A percentile compares a stretch with the other conserved stretches of the same genome.
phyloP scores from a whole-genome alignment of 2,329 filamentous ascomycete genomes.

The Aspergillus pseudoglaucus region DNA sequence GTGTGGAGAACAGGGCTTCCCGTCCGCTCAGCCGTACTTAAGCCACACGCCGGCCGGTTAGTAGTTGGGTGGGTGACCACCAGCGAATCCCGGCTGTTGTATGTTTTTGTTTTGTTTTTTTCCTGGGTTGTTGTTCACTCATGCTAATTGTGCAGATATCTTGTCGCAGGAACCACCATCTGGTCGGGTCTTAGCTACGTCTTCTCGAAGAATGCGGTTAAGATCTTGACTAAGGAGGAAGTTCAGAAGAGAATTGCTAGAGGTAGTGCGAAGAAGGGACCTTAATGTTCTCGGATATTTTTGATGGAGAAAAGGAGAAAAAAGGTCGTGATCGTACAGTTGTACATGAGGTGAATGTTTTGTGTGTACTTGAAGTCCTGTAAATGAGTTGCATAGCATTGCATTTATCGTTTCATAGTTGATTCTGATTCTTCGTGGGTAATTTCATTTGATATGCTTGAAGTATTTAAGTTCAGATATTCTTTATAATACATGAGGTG shows the following conservation, averaged over 20 bases:
- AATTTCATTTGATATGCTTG: no score
- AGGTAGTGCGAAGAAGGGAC: conserved; percentile 22
- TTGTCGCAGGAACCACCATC: conserved; percentile 81
- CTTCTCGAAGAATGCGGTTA: conserved; percentile 84
- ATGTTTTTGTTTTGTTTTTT: conserved; percentile 35
- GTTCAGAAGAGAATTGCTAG: conserved; percentile 30
- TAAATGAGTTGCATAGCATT: no score
- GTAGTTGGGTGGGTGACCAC: conserved; percentile 46
- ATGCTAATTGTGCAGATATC: conserved; percentile 51
- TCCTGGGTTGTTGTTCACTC: conserved; percentile 1
- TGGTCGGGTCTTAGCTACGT: conserved; percentile 94
- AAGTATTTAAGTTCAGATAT: no score
- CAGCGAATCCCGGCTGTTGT: conserved; percentile 43
- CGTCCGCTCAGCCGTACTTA: conserved; percentile 45
- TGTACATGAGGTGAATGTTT: no score
- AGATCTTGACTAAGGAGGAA: conserved; percentile 58
- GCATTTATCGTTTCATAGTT: no score
- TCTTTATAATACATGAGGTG: not conserved
- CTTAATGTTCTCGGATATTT: not conserved
- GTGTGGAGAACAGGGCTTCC: conserved; percentile 45
- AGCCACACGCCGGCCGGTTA: conserved; percentile 43
- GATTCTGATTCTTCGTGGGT: no score
- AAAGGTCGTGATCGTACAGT: not conserved
- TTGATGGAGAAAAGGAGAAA: no score
- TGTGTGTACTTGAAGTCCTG: no score